These are phyloP conservation scores for Pseudonitzschia delicatissima DNA, from an alignment of 108 stramenopile genomes.

Conservation along the genomic window DNA sequence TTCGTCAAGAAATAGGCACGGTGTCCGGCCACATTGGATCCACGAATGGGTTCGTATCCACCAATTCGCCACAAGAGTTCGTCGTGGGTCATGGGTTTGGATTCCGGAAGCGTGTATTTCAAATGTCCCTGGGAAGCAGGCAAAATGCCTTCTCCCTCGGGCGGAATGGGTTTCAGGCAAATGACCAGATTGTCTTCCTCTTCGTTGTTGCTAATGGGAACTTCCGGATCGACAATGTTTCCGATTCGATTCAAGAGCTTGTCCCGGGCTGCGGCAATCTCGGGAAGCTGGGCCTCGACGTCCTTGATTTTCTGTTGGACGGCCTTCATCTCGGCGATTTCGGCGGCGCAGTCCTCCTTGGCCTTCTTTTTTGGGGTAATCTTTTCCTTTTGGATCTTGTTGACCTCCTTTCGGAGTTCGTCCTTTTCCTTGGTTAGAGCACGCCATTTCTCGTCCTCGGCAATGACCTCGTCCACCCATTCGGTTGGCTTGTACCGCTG, in stretches of 20 bases:
- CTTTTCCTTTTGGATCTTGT: slow-evolving; percentile 88
- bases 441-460: slow-evolving; percentile 91
- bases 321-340: slow-evolving; percentile 84
- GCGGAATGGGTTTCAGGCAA: slow-evolving; percentile 63
- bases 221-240: slow-evolving; percentile 95
- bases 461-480: slow-evolving; percentile 89
- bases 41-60: slow-evolving; percentile 97
- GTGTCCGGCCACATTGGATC: slow-evolving; percentile 94
- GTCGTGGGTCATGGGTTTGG: slow-evolving; percentile 92
- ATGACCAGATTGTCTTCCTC: slow-evolving; percentile 93
- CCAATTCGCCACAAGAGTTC: slow-evolving; percentile 96
- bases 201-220: slow-evolving; percentile 92
- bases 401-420: slow-evolving; percentile 76
- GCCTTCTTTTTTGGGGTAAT: slow-evolving; percentile 94
- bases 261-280: slow-evolving; percentile 57
- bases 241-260: slow-evolving; percentile 86
- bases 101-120: slow-evolving; percentile 72
- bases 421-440: slow-evolving; percentile 70
- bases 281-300: slow-evolving; percentile 62
- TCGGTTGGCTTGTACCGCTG: slow-evolving; percentile 86
- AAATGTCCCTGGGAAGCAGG: slow-evolving; percentile 57
- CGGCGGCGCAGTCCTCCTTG: slow-evolving; percentile 81
- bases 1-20: slow-evolving; percentile 98
- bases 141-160: slow-evolving; percentile 64
- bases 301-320: slow-evolving; percentile 76